phyloP scores from a whole-genome alignment of 2,329 filamentous ascomycete genomes.

The Trichoderma sp. region DNA sequence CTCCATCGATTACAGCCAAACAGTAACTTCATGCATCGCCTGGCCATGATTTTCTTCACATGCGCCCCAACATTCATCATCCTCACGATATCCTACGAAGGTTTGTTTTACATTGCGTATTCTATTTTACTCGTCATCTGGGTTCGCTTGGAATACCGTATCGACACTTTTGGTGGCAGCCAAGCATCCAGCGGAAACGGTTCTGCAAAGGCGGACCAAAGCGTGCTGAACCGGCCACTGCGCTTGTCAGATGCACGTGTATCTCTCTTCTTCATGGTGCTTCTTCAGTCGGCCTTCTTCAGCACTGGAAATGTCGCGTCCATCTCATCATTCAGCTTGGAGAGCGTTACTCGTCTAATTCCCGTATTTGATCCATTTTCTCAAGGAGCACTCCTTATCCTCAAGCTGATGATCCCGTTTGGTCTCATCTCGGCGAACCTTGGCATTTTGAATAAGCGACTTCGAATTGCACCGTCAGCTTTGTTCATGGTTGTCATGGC shows the following conservation, averaged over 20 bases:
- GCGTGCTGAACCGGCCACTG: conserved; percentile 62
- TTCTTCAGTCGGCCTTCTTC: conserved; percentile 96
- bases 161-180: conserved; percentile 43
- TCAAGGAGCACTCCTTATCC: conserved; percentile 81
- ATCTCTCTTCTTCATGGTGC: conserved; percentile 90
- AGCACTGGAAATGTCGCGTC: conserved; percentile 96
- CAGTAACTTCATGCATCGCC: conserved; percentile 84
- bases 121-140: conserved; percentile 80
- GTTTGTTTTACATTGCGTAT: conserved; percentile 92
- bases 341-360: conserved; percentile 83
- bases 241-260: conserved; percentile 83
- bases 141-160: conserved; percentile 87
- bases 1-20: conserved; percentile 80
- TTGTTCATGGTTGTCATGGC: conserved; percentile 95
- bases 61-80: conserved; percentile 95
- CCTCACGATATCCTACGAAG: conserved; percentile 95
- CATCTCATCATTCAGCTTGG: conserved; percentile 88
- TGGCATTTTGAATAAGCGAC: conserved; percentile 83
- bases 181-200: neutral
- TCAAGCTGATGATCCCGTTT: conserved; percentile 94
- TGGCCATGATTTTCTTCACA: conserved; percentile 87
- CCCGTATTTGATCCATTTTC: conserved; percentile 93
- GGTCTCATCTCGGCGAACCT: conserved; percentile 89
- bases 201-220: conserved; percentile 22
- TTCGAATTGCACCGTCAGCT: conserved; percentile 84